A percentile compares a stretch with the other conserved stretches of the same genome.
Evolutionary conservation across 345 rosid species (phyloP).

Genomic region (Crucihimalaya himalaica): DNA sequence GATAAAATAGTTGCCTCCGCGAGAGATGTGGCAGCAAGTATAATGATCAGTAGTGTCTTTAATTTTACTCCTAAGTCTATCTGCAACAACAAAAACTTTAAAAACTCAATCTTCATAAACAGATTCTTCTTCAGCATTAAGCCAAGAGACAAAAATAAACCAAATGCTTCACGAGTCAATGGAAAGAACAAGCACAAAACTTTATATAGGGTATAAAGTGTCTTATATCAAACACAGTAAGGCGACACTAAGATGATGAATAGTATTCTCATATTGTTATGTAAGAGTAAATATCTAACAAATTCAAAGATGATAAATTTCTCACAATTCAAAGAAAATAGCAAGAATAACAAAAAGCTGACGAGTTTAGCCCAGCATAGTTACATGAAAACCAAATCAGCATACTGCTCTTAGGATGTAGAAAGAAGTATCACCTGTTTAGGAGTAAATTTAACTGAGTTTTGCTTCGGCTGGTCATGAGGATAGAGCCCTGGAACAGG

Average conservation of each 20-base stretch:
- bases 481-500: conserved; percentile 98
- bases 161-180: neutral
- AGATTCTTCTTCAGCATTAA: too few species aligned
- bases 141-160: neutral
- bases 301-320: conserved; percentile 20
- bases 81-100: too few species aligned
- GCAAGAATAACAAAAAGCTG: neutral
- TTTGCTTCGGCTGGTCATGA: conserved; percentile 97
- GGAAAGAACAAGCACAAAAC: neutral
- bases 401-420: conserved; percentile 5
- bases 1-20: too few species aligned
- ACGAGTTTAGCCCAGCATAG: conserved; percentile 12
- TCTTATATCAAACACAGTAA: conserved; percentile 19
- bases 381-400: conserved; percentile 10
- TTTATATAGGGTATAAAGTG: neutral
- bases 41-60: too few species aligned
- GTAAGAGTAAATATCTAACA: neutral
- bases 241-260: conserved; percentile 4
- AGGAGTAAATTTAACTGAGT: conserved; percentile 88
- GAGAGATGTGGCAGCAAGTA: too few species aligned
- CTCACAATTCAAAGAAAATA: neutral
- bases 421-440: conserved; percentile 64
- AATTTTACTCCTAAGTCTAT: too few species aligned
- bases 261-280: too few species aligned
- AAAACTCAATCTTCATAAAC: too few species aligned